These are phyloP conservation scores for Wallemia mellicola DNA, from an alignment of 1,284 basidiomycete genomes.

Conservation along the genomic window DNA sequence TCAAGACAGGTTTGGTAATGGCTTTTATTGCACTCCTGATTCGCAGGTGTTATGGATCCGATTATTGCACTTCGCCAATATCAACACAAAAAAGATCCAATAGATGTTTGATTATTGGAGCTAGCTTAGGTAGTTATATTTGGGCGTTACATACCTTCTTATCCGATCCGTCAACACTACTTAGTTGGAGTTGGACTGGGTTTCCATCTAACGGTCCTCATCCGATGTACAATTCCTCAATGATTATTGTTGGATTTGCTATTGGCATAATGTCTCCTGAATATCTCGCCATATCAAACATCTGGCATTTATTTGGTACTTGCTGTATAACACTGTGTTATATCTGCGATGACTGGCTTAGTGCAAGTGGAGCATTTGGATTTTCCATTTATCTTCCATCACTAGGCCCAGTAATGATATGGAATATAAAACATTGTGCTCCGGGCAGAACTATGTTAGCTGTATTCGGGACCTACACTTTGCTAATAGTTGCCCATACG, in stretches of 20 bases:
- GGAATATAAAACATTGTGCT: not conserved
- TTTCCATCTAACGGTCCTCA: constrained; percentile 46
- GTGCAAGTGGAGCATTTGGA: not conserved
- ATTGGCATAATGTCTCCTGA: constrained; percentile 19
- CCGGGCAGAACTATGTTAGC: not conserved
- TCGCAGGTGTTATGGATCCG: not conserved
- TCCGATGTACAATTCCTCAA: constrained; percentile 36
- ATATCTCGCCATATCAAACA: not conserved
- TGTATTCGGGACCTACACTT: constrained; percentile 14
- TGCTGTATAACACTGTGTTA: constrained; percentile 23
- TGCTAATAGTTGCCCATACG: constrained; percentile 37
- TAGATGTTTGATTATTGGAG: not conserved
- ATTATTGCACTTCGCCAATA: constrained; percentile 5
- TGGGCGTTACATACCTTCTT: constrained; percentile 37
- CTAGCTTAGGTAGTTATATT: constrained; percentile 40
- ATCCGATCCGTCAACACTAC: constrained; percentile 42
- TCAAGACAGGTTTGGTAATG: constrained; percentile 7
- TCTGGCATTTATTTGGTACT: constrained; percentile 20
- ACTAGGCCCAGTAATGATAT: not conserved
- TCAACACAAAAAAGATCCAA: not conserved
- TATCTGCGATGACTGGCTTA: constrained; percentile 1
- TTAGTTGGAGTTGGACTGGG: constrained; percentile 76
- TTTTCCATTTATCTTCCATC: not conserved
- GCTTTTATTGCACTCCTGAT: constrained; percentile 1
- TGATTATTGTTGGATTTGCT: constrained; percentile 36